Evolutionary conservation across 331 rosid genomes (phyloP).

Genomic region (Rhamnella rubrinervis): DNA sequence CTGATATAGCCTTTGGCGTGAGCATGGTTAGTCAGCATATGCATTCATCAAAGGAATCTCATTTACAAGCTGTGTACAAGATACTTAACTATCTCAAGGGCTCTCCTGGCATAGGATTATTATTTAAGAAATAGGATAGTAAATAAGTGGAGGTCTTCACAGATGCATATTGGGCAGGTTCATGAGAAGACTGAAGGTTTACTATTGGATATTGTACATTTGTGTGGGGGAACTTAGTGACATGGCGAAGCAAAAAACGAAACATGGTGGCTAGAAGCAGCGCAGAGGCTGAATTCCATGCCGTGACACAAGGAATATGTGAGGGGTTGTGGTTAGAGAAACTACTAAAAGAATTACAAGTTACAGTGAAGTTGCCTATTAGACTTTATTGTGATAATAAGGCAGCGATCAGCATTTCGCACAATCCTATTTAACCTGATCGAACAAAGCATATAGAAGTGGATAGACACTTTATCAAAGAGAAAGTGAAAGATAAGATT

Average conservation of each 20-base stretch:
- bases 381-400: no score
- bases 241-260: neutral
- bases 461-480: no score
- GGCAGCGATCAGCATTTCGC: no score
- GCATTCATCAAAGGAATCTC: neutral
- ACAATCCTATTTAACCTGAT: no score
- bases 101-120: neutral
- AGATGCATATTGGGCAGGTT: neutral
- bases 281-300: neutral
- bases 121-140: neutral
- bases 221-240: neutral
- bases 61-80: neutral
- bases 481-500: no score
- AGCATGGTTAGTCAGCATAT: neutral
- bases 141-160: neutral
- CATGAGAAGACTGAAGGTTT: neutral
- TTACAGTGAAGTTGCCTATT: no score
- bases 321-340: neutral
- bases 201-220: neutral
- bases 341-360: neutral
- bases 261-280: neutral
- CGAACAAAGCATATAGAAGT: no score
- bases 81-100: neutral
- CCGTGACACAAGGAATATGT: neutral
- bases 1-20: neutral